Evolutionary conservation across 2,329 filamentous ascomycete species (phyloP).

Genomic region (Penicillium sp.): DNA sequence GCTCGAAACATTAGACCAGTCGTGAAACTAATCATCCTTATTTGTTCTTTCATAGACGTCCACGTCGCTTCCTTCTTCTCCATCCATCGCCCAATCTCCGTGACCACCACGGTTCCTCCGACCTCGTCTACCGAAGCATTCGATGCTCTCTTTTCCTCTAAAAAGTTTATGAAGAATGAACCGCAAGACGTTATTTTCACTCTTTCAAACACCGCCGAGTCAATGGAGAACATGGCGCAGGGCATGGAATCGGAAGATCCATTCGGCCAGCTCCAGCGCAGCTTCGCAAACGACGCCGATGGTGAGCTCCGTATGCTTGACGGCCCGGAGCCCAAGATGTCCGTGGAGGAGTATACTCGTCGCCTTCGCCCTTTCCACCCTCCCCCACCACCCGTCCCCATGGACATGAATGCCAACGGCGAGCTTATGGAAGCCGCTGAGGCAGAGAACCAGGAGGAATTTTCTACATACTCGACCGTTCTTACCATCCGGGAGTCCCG

Average conservation of each 20-base stretch:
- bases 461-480: conserved; percentile 52
- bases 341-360: conserved; percentile 70
- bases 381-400: conserved; percentile 75
- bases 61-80: conserved; percentile 93
- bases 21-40: not conserved
- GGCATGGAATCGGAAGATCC: conserved; percentile 40
- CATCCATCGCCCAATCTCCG: conserved; percentile 89
- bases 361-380: conserved; percentile 80
- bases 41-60: conserved; percentile 65
- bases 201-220: conserved; percentile 54
- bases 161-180: conserved; percentile 50
- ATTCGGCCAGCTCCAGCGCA: conserved; percentile 36
- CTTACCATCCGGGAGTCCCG: conserved; percentile 59
- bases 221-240: conserved; percentile 46
- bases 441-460: conserved; percentile 39
- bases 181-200: conserved; percentile 68
- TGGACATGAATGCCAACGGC: conserved; percentile 36
- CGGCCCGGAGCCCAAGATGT: conserved; percentile 66
- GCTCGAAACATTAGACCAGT: not conserved
- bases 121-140: conserved; percentile 75
- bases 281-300: conserved; percentile 33
- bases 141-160: conserved; percentile 77
- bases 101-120: conserved; percentile 79
- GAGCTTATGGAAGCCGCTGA: conserved; percentile 44
- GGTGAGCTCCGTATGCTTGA: conserved; percentile 50